A percentile compares a stretch with the other conserved stretches of the same genome.
These are phyloP conservation scores for Thuja plicata DNA, from an alignment of 83 land plant species.

Conservation along the genomic window DNA sequence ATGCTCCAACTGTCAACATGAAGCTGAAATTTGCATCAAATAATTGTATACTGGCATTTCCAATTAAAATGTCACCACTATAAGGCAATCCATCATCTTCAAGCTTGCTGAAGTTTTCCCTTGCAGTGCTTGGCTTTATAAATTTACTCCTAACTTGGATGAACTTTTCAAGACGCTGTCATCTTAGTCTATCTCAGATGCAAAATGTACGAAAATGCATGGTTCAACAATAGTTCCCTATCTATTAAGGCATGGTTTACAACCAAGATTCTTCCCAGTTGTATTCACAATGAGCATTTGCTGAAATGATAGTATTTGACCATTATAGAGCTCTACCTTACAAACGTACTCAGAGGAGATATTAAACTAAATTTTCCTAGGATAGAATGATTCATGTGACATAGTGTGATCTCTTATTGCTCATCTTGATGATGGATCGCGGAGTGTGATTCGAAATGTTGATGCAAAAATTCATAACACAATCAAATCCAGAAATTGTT, in stretches of 20 bases:
- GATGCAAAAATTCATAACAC: no score
- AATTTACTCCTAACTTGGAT: constrained; percentile 43
- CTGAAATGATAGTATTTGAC: constrained; percentile 91
- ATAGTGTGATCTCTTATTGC: no score
- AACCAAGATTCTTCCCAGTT: constrained; percentile 91
- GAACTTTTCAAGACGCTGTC: constrained; percentile 37
- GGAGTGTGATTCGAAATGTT: no score
- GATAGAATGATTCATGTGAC: constrained; percentile 72
- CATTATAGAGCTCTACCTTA: constrained; percentile 66
- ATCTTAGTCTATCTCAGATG: constrained; percentile 49
- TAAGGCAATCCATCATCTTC: constrained; percentile 90
- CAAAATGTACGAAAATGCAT: constrained; percentile 59
- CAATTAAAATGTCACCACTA: constrained; percentile 75
- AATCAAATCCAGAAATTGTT: no score
- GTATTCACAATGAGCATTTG: constrained; percentile 74
- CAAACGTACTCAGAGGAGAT: constrained; percentile 56
- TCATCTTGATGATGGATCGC: no score
- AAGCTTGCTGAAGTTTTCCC: constrained; percentile 42
- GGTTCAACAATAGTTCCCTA: constrained; percentile 81
- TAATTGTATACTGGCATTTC: constrained; percentile 47
- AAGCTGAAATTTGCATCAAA: constrained; percentile 64
- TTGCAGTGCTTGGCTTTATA: constrained; percentile 50
- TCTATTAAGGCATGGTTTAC: constrained; percentile 81
- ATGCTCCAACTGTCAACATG: constrained; percentile 62
- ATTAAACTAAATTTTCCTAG: constrained; percentile 77